Percentiles rank a stretch among this genome's conserved stretches.
These are phyloP conservation scores for Chaetomium tenue DNA, from an alignment of 495 filamentous ascomycete species.

Conservation along the genomic window DNA sequence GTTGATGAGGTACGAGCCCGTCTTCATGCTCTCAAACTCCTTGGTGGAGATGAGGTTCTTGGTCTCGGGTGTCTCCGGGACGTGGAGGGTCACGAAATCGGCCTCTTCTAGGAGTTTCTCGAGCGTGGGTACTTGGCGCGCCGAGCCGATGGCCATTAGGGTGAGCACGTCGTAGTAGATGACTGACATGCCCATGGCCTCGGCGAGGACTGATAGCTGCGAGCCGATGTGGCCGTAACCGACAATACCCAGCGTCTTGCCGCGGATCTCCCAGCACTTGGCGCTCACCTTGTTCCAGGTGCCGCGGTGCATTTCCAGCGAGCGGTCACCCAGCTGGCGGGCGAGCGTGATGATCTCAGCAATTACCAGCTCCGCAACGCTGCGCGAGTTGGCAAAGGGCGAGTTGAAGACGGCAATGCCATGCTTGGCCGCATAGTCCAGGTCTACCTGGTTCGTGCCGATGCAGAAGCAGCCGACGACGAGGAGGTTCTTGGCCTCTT, in stretches of 20 bases:
- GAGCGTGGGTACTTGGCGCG: conserved; percentile 76
- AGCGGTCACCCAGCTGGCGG: conserved; percentile 89
- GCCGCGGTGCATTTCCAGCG: conserved; percentile 88
- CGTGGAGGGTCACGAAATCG: conserved; percentile 92
- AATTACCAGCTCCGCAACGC: conserved; percentile 94
- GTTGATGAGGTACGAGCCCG: conserved; percentile 92
- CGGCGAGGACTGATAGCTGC: conserved; percentile 91
- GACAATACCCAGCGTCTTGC: conserved; percentile 94
- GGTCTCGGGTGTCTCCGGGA: conserved; percentile 90
- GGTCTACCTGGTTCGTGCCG: conserved; percentile 96
- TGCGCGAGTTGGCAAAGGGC: conserved; percentile 95
- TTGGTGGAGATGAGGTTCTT: conserved; percentile 77
- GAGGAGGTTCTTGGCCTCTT: conserved; percentile 87
- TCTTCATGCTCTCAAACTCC: conserved; percentile 86
- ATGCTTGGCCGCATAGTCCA: conserved; percentile 83
- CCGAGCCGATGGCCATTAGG: conserved; percentile 87
- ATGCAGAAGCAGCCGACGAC: conserved; percentile 99
- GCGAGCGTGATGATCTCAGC: conserved; percentile 89
- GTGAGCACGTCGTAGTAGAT: conserved; percentile 93
- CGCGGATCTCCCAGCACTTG: conserved; percentile 96
- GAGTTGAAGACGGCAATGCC: conserved; percentile 99
- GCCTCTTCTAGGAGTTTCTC: conserved; percentile 70
- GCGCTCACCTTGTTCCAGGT: conserved; percentile 97
- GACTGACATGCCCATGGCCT: conserved; percentile 96
- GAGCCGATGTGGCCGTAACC: conserved; percentile 98